Base-by-base conservation (phyloP, 2,329 filamentous ascomycete genomes). In the Aspergillus hortae region DNA sequence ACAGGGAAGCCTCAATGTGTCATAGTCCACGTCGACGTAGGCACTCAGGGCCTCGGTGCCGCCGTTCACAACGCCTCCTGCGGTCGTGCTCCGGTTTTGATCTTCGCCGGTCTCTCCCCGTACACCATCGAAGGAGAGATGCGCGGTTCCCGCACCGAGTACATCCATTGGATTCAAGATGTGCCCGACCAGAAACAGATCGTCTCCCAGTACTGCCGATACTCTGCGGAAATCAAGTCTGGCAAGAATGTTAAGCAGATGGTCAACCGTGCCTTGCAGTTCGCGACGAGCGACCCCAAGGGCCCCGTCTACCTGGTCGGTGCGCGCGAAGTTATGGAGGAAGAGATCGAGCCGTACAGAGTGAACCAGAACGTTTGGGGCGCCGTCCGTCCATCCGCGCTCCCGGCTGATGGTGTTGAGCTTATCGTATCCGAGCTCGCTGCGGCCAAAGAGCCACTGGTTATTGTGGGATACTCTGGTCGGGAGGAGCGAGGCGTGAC, bases 221-320 rank as follows among this genome's bases (percentile, higher is more conserved):
- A 94, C 64, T 75, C 86, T 0, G 89, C 80, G 3, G 91, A 95
- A 74, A 85, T 95, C 69, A 92, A 91, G 74, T 87, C 87, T 2
- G 90, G 89, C 14, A 82, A 82, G 65, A 95, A 95, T 63, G 83
- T 95, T 54, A 95, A 95, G 77, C 90, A 95, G 74, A 86, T 95
- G 73, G 88, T 95, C 54, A 90, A 90, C 65, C 85, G 90, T 1
- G 90, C 90, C 0, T 70, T 95, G 51, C 89, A 90, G 60, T 95
- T 94, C 64, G 89, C 90, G 0, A 87, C 76, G 44, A 89, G 85
- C 25, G 86, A 87, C 48, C 90, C 90, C 0, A 80, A 86, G 56
- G 90, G 90, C 0, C 90, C 90, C 0, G 89, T 91, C 0, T 95
- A 95, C 61, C 75, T 95, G 4, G 83, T 81, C 51, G 89, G 87